phyloP scores from a whole-genome alignment of 1,284 basidiomycete species.

The Trichosporon sp. region DNA sequence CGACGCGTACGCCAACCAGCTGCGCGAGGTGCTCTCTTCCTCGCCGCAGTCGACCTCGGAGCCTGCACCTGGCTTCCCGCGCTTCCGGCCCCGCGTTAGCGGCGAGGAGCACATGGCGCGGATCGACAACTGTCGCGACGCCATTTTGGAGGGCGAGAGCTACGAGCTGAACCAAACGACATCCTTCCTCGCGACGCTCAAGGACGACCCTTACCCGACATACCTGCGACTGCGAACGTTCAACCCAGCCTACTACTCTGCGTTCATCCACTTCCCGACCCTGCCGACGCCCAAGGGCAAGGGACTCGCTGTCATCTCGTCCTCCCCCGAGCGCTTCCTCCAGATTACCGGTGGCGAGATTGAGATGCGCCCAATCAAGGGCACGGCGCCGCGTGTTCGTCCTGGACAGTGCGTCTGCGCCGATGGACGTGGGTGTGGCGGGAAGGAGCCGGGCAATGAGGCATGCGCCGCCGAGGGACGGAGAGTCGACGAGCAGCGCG shows the following conservation, averaged over 20 bases:
- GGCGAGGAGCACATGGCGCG: slow-evolving; percentile 66
- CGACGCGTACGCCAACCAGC: slow-evolving; percentile 27
- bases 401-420: slow-evolving; percentile 49
- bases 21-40: slow-evolving; percentile 27
- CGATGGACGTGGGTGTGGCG: slow-evolving; percentile 37
- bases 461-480: slow-evolving; percentile 40
- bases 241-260: slow-evolving; percentile 91
- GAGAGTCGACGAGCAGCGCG: slow-evolving; percentile 53
- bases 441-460: slow-evolving; percentile 35
- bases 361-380: slow-evolving; percentile 95
- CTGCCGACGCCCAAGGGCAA: slow-evolving; percentile 56
- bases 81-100: slow-evolving; percentile 50
- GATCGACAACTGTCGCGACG: slow-evolving; percentile 73
- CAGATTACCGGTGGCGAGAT: slow-evolving; percentile 63
- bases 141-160: slow-evolving; percentile 83
- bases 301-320: slow-evolving; percentile 68
- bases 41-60: neutral
- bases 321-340: slow-evolving; percentile 91
- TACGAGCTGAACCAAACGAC: slow-evolving; percentile 96
- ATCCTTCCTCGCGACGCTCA: slow-evolving; percentile 58
- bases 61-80: slow-evolving; percentile 36
- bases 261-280: slow-evolving; percentile 70
- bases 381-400: slow-evolving; percentile 62
- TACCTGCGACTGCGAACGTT: slow-evolving; percentile 65
- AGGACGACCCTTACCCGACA: slow-evolving; percentile 47